Evolutionary conservation across 371 early-diverging fungal species (phyloP), one percentile per base, ranked within the genome.

Genomic region (Batkoa obscura): DNA sequence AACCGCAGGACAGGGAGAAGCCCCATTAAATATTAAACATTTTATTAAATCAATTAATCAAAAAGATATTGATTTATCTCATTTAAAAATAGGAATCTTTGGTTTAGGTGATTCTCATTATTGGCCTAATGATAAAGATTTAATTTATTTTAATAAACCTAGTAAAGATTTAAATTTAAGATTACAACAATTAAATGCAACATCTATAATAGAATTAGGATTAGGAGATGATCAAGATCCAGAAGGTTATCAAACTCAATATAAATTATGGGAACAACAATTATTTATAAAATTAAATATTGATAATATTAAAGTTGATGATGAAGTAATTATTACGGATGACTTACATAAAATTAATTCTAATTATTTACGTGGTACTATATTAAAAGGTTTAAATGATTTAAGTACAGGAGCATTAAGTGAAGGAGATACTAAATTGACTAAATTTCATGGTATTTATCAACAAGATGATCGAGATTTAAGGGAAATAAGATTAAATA

Each of bases 401-500:
- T 74, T 73, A 30, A 80, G 84, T 35, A 87, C 86, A n/a, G 94
- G 94, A 42, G 80, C 79, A 30, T 75, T 93, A 38, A 69, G 73
- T 53, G 91, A 90, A 69, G 79, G 75, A 64, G 90, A 90, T 69
- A 84, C 84, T 64, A 88, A 88, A 71, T 64, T 93, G 64, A 82
- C 84, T 60, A 93, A 93, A 72, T 91, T 91, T 81, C 94, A 93
- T 67, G 94, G 94, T 59, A 90, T 85, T 43, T 93, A 93, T 72
- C 83, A 84, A 68, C 94, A 93, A 63, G 94, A 93, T 66, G 94
- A 93, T 67, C 84, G 94, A 62, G 94, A 93, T 70, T 65, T 91
- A 41, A 80, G 94, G 55, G 87, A 85, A 34, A 81, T 80, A 57
- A 80, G 91, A 47, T 74, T 81, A 66, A 77, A 83, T 64, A 81